Evolutionary conservation across 225 moss, liverwort and hornwort species (phyloP).

Genomic region (Polytrichum commune): DNA sequence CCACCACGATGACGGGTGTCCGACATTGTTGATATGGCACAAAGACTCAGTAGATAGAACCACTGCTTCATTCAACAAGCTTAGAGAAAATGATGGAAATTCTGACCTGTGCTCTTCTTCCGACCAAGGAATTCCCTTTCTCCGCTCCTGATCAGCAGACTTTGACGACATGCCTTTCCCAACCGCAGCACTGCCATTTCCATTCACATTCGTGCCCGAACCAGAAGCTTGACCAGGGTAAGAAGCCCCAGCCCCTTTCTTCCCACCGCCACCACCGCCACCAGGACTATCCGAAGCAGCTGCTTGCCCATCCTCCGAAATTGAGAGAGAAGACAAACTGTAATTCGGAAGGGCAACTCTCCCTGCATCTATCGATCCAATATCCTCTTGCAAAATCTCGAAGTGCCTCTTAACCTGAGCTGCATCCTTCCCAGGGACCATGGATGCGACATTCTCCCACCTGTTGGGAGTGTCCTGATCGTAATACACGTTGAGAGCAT

Average conservation of each 20-base stretch:
- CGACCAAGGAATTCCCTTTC: conserved; percentile 93
- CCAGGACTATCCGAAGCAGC: conserved; percentile 70
- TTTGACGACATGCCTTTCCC: conserved; percentile 55
- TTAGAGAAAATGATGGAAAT: conserved; percentile 1
- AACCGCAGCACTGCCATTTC: conserved; percentile 41
- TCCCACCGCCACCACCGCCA: conserved; percentile 11
- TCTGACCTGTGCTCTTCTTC: conserved; percentile 92
- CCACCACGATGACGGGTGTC: too few species aligned
- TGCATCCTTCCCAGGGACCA: conserved; percentile 71
- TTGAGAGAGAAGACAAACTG: conserved; percentile 56
- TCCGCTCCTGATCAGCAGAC: conserved; percentile 88
- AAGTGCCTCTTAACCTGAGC: conserved; percentile 78
- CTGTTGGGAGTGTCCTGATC: conserved; percentile 56
- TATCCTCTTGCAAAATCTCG: conserved; percentile 74
- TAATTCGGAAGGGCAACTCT: conserved; percentile 81
- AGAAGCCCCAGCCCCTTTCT: conserved; percentile 49
- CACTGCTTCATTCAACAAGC: not conserved
- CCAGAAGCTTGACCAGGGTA: conserved; percentile 68
- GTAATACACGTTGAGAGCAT: conserved; percentile 58
- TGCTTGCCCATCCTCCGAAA: conserved; percentile 41
- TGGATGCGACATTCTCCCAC: conserved; percentile 80
- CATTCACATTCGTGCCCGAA: conserved; percentile 45
- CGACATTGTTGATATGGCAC: too few species aligned
- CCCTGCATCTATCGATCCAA: conserved; percentile 74
- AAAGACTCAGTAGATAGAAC: too few species aligned